Evolutionary conservation across 2,329 filamentous ascomycete species (phyloP).

Genomic region (Colletotrichum higginsianum): DNA sequence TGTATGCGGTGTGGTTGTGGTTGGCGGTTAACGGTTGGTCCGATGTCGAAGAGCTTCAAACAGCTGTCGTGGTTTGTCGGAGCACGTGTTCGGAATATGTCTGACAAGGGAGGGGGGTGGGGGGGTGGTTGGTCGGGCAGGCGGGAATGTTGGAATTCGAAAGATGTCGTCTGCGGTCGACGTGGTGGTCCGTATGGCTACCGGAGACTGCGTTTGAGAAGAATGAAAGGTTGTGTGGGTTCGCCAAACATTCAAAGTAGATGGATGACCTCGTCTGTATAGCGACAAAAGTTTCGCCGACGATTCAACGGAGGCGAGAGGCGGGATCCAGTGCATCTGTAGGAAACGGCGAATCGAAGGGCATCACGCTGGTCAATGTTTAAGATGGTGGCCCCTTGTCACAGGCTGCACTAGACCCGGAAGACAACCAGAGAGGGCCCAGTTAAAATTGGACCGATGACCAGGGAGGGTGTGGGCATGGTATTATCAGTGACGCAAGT

Average conservation of each 20-base stretch:
- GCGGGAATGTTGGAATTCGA: constrained; percentile 4
- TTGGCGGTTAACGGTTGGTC: constrained; percentile 19
- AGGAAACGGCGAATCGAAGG: constrained; percentile 19
- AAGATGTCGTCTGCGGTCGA: constrained; percentile 29
- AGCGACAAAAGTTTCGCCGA: constrained; percentile 6
- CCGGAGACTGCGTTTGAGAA: constrained; percentile 6
- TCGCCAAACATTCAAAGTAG: constrained; percentile 7
- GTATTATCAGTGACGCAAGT: constrained; percentile 44
- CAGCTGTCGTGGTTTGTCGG: constrained; percentile 28
- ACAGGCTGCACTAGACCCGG: constrained; percentile 29
- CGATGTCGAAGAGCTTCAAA: constrained; percentile 38
- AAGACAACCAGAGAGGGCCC: constrained; percentile 33
- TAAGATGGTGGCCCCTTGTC: constrained; percentile 38
- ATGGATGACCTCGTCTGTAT: constrained; percentile 6
- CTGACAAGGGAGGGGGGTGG: constrained; percentile 28
- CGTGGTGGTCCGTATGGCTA: not conserved
- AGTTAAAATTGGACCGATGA: constrained; percentile 39
- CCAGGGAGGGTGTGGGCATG: constrained; percentile 33
- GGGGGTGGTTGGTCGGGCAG: not conserved
- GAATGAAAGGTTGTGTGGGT: not conserved
- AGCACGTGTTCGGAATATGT: constrained; percentile 40
- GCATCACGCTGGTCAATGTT: constrained; percentile 41
- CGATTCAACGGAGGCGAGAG: not conserved
- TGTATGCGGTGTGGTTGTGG: constrained; percentile 13
- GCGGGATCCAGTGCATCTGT: constrained; percentile 14